Evolutionary conservation across 352 stramenopile genomes (phyloP).

Genomic region (Phytophthora pistaciae): DNA sequence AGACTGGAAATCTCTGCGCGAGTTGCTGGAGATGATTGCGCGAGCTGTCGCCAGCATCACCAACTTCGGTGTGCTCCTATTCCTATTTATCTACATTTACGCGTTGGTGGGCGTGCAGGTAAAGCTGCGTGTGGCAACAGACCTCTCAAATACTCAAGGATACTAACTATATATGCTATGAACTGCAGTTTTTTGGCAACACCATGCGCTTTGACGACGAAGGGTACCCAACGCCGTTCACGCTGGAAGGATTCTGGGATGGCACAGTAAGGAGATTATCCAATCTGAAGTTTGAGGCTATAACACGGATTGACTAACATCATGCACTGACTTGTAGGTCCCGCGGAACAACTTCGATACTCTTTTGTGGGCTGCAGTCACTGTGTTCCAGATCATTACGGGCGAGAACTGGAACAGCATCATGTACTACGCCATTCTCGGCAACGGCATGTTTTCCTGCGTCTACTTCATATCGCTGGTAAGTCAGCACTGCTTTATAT

Average conservation of each 20-base stretch:
- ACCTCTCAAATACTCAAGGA: neutral
- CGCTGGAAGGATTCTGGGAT: slow-evolving; percentile 68
- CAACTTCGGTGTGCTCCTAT: slow-evolving; percentile 95
- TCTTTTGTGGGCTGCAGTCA: slow-evolving; percentile 80
- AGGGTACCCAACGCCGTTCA: slow-evolving; percentile 62
- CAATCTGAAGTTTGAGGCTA: neutral
- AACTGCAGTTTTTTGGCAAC: slow-evolving; percentile 94
- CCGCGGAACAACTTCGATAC: slow-evolving; percentile 92
- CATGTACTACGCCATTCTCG: slow-evolving; percentile 94
- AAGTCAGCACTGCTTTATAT: neutral
- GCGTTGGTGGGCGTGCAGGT: slow-evolving; percentile 91
- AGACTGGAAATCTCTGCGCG: slow-evolving; percentile 92
- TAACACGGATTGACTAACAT: neutral
- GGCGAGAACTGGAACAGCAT: slow-evolving; percentile 96
- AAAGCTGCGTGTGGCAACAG: neutral
- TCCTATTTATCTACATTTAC: slow-evolving; percentile 97
- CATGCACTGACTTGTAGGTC: slow-evolving; percentile 41
- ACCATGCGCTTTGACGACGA: slow-evolving; percentile 92
- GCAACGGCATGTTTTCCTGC: slow-evolving; percentile 66
- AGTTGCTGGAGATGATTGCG: slow-evolving; percentile 92
- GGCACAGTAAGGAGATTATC: slow-evolving; percentile 43
- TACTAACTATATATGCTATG: neutral
- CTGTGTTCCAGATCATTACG: slow-evolving; percentile 95
- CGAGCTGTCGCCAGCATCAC: slow-evolving; percentile 92
- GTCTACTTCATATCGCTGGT: slow-evolving; percentile 92